These are phyloP conservation scores for Protomyces inundatus DNA, from an alignment of 1,139 yeast genomes.

Conservation along the genomic window DNA sequence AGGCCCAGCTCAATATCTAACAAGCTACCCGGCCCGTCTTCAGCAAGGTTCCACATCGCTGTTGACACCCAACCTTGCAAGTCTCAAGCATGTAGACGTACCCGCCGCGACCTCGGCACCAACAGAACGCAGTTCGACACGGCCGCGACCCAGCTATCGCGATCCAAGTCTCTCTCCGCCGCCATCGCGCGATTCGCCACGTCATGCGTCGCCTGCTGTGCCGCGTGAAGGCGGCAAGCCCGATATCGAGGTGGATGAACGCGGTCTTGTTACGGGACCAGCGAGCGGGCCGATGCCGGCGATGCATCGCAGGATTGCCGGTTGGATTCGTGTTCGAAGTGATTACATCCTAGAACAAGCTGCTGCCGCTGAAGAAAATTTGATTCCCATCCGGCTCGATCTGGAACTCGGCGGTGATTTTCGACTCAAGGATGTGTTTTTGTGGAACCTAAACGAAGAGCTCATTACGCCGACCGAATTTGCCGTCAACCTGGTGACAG, in stretches of 20 bases:
- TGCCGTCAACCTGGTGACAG: constrained; percentile 72
- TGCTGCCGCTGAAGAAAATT: constrained; percentile 37
- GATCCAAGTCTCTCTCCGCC: constrained; percentile 5
- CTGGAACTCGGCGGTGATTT: constrained; percentile 51
- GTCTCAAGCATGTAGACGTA: constrained; percentile 18
- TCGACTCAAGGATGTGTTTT: constrained; percentile 68
- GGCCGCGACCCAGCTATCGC: constrained; percentile 22
- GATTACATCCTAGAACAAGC: constrained; percentile 12
- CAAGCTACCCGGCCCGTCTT: constrained; percentile 33
- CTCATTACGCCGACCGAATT: constrained; percentile 78
- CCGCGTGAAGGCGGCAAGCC: not conserved
- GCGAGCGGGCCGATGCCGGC: constrained; percentile 1
- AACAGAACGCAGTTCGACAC: not conserved
- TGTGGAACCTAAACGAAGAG: constrained; percentile 76
- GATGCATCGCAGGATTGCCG: constrained; percentile 4
- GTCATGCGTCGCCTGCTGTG: not conserved
- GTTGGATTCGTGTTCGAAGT: constrained; percentile 24
- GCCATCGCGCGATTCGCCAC: constrained; percentile 2
- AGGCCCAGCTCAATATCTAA: constrained; percentile 19
- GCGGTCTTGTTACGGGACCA: constrained; percentile 18
- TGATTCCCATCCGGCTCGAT: constrained; percentile 75
- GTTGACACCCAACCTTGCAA: constrained; percentile 30
- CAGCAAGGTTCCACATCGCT: constrained; percentile 34
- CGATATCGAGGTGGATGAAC: constrained; percentile 23
- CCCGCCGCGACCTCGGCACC: not conserved